Percentiles rank a stretch among this genome's conserved stretches.
These are phyloP conservation scores for Eucalyptus coolabah DNA, from an alignment of 345 rosid species.

Conservation along the genomic window DNA sequence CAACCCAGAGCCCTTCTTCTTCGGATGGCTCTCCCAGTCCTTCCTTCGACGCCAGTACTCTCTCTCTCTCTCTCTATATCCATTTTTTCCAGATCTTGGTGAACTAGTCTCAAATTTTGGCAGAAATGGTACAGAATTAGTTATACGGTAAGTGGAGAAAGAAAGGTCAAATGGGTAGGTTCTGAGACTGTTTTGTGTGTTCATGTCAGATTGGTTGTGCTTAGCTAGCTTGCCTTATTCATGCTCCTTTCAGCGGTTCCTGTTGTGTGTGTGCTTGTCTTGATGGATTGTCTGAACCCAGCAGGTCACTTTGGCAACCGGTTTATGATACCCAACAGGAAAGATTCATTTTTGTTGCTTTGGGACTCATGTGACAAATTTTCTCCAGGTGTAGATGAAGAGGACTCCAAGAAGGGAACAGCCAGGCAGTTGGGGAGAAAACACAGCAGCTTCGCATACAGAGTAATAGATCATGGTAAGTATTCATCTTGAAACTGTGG, in stretches of 20 bases:
- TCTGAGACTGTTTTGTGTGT: not conserved
- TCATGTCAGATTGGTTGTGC: not conserved
- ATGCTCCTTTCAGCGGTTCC: not conserved
- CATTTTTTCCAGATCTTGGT: not conserved
- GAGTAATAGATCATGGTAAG: constrained; percentile 23
- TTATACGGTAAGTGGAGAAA: not conserved
- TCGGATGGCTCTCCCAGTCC: not conserved
- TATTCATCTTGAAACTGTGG: not conserved
- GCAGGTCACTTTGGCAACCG: not conserved
- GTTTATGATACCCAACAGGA: not conserved
- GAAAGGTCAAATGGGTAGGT: not conserved
- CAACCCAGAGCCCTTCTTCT: constrained; percentile 2
- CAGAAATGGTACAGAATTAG: not conserved
- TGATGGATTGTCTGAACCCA: not conserved
- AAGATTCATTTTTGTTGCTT: not conserved
- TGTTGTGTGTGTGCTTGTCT: not conserved
- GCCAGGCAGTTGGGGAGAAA: not conserved
- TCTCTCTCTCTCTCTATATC: not conserved
- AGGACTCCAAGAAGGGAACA: not conserved
- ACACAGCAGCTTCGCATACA: constrained; percentile 1
- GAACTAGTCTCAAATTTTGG: not conserved
- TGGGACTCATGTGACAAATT: not conserved
- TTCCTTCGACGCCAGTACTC: not conserved
- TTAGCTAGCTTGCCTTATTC: not conserved
- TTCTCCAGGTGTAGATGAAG: not conserved